These are phyloP conservation scores for Dysphania ambrosioides DNA, from an alignment of 148 eudicot genomes.

Conservation along the genomic window DNA sequence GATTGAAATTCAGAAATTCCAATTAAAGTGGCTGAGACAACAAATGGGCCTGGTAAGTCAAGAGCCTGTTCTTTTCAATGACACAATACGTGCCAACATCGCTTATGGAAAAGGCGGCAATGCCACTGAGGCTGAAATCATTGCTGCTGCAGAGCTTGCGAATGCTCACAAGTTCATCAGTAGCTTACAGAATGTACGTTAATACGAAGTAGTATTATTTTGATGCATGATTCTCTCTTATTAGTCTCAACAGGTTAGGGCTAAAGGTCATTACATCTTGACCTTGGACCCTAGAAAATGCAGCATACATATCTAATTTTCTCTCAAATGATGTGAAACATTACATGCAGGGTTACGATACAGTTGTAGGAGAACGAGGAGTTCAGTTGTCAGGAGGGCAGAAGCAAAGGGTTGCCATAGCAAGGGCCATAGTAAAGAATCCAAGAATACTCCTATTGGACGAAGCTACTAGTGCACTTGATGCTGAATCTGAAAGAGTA, in stretches of 20 bases:
- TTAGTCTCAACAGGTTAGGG: too few relatives aligned
- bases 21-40: constrained; percentile 67
- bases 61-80: constrained; percentile 63
- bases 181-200: constrained; percentile 49
- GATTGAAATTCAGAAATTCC: constrained; percentile 53
- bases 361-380: constrained; percentile 72
- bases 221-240: neutral
- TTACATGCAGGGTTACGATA: constrained; percentile 64
- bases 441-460: constrained; percentile 62
- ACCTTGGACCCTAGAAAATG: too few relatives aligned
- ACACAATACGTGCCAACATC: constrained; percentile 65
- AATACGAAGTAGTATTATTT: neutral
- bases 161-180: constrained; percentile 76
- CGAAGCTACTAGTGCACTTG: constrained; percentile 79
- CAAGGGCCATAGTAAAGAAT: constrained; percentile 69
- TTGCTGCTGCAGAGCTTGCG: constrained; percentile 57
- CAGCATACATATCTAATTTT: too few relatives aligned
- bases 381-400: constrained; percentile 73
- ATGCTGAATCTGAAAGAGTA: constrained; percentile 62
- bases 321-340: neutral
- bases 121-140: constrained; percentile 56
- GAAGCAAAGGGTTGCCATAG: constrained; percentile 74
- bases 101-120: constrained; percentile 63
- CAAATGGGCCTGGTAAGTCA: constrained; percentile 86
- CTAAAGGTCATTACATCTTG: too few relatives aligned